Evolutionary conservation across 2,329 filamentous ascomycete species (phyloP), one percentile per base, ranked within the genome.

Genomic region (Talaromyces verruculosus): DNA sequence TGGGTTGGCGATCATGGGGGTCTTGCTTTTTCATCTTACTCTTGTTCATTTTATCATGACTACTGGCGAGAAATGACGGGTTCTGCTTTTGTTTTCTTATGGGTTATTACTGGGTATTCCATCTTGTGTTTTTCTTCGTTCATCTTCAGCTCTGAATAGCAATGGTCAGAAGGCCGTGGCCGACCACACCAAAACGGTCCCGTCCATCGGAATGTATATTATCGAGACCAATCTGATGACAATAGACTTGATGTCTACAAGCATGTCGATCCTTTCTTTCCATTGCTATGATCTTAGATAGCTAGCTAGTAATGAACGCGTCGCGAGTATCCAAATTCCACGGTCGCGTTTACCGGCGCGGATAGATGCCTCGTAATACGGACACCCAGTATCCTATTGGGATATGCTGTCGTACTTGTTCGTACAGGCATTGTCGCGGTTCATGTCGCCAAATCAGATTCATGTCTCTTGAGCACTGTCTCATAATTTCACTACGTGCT

Each of bases 61-160:
- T 74, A 76, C 72, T 73, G 78, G 77, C 77, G 77, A 79, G 75
- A 79, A 74, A 79, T 78, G 76, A 79, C 74, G 77, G 78, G 73
- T 75, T 78, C 76, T 73, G 69, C 68, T 70, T 73, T 74, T 57
- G 47, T 49, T 77, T 22, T 75, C 71, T 75, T 74, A 76, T 74
- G 75, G 76, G 77, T 75, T 72, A 75, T 73, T 69, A 74, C 71
- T 74, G 74, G 76, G 75, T 77, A 74, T 73, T 74, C 57, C 57
- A 60, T 60, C 71, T 74, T 68, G 68, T 68, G 49, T 57, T 68
- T 67, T 55, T 67, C 65, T 66, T 64, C 60, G 22, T 62, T 33
- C 35, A 64, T 22, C 39, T 57, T 60, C 57, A 45, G 39, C 57
- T 59, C 62, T 67, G 45, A 66, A 69, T 64, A 68, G 64, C 63